These are phyloP conservation scores for Yamadazyma ubonensis DNA, from an alignment of 805 yeast species.

Conservation along the genomic window DNA sequence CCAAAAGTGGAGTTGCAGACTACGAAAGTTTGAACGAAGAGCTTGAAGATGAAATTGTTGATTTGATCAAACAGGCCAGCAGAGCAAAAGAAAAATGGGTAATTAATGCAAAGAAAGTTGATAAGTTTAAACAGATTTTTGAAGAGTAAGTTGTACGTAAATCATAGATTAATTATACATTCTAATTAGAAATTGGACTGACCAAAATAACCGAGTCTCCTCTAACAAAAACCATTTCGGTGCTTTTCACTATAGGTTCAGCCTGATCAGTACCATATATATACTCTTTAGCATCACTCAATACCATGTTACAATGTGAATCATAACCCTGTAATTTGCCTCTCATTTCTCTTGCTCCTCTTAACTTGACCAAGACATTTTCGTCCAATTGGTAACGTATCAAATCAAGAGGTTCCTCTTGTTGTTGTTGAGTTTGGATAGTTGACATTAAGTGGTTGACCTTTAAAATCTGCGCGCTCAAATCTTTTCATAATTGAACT, in stretches of 20 bases:
- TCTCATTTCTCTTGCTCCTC: constrained; percentile 90
- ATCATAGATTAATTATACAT: constrained; percentile 3
- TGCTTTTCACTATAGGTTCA: constrained; percentile 49
- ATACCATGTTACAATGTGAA: constrained; percentile 93
- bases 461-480: too few species aligned
- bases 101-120: constrained; percentile 32
- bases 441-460: too few species aligned
- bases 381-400: constrained; percentile 86
- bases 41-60: constrained; percentile 25
- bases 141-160: background rate
- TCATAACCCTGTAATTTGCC: constrained; percentile 94
- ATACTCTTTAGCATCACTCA: constrained; percentile 89
- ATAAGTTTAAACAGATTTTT: constrained; percentile 24
- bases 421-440: constrained; percentile 32
- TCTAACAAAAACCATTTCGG: constrained; percentile 92
- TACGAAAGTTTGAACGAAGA: constrained; percentile 30
- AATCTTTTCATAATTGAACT: background rate
- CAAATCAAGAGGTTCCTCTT: constrained; percentile 83
- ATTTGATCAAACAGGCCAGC: constrained; percentile 30
- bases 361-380: constrained; percentile 77
- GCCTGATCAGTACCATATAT: constrained; percentile 53
- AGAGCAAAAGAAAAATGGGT: constrained; percentile 36
- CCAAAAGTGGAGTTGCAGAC: constrained; percentile 22
- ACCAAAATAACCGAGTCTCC: constrained; percentile 96
- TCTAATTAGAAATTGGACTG: constrained; percentile 39